Percentiles rank a stretch among this genome's conserved stretches.
Evolutionary conservation across 345 rosid genomes (phyloP).

Genomic region (Chamaenerion angustifolium): DNA sequence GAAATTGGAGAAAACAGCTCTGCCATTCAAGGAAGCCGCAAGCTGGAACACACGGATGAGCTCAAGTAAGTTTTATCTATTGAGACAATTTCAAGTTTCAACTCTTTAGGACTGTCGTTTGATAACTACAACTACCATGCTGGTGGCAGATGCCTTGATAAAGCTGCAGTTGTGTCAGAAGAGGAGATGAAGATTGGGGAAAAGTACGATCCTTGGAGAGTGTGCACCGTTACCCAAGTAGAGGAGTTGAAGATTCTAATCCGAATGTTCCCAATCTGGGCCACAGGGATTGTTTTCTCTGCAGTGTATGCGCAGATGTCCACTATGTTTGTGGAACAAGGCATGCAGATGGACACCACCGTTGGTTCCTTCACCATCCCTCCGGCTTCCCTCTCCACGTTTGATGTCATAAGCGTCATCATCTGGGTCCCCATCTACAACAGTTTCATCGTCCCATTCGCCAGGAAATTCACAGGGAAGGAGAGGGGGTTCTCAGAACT

Average conservation of each 20-base stretch:
- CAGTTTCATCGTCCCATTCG: constrained; percentile 56
- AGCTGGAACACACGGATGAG: constrained; percentile 62
- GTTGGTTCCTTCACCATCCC: constrained; percentile 81
- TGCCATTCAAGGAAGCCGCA: constrained; percentile 62
- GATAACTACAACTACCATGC: background rate
- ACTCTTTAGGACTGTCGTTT: too few relatives aligned
- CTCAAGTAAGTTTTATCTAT: constrained; percentile 24
- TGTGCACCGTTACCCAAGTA: constrained; percentile 87
- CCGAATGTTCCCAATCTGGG: constrained; percentile 95
- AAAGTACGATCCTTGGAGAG: constrained; percentile 54
- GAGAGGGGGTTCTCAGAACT: constrained; percentile 81
- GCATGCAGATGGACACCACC: constrained; percentile 68
- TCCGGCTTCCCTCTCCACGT: constrained; percentile 74
- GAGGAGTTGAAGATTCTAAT: constrained; percentile 87
- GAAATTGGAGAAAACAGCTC: constrained; percentile 63
- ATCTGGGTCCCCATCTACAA: constrained; percentile 87
- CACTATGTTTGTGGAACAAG: constrained; percentile 90
- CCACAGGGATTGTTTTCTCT: constrained; percentile 69
- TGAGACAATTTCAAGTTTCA: background rate
- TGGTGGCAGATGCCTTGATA: constrained; percentile 70
- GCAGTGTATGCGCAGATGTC: constrained; percentile 86
- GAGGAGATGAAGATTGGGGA: constrained; percentile 44
- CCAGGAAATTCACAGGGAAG: constrained; percentile 66
- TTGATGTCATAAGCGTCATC: constrained; percentile 66
- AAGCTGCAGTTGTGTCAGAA: constrained; percentile 70